Evolutionary conservation across 345 rosid species (phyloP).

Genomic region (Lumnitzera racemosa): DNA sequence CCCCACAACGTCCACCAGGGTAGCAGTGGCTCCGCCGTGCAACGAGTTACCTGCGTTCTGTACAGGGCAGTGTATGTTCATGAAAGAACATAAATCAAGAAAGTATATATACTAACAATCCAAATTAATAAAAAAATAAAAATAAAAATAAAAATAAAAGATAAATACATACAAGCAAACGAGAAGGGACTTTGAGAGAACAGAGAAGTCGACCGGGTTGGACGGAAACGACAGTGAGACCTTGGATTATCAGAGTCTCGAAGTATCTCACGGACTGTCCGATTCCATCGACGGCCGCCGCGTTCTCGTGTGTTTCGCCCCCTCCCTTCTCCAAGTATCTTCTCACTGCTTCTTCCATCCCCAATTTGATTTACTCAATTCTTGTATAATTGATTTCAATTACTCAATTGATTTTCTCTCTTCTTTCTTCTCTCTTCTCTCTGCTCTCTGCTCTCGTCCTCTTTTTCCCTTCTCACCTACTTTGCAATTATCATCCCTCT

Average conservation of each 20-base stretch:
- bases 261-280: constrained; percentile 45
- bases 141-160: background rate
- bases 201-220: constrained; percentile 76
- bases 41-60: constrained; percentile 83
- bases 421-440: background rate
- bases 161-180: constrained; percentile 46
- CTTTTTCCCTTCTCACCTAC: too few relatives aligned
- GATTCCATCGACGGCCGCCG: constrained; percentile 22
- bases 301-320: constrained; percentile 8
- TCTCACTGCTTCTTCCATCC: constrained; percentile 35
- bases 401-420: background rate
- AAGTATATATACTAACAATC: background rate
- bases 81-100: too few relatives aligned
- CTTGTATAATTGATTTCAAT: too few relatives aligned
- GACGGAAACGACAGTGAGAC: constrained; percentile 50
- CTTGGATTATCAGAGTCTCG: constrained; percentile 53
- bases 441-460: too few relatives aligned
- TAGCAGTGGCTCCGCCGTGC: constrained; percentile 96
- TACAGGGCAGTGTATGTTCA: background rate
- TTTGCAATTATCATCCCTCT: too few relatives aligned
- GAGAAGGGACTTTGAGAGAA: constrained; percentile 70
- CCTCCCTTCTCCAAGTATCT: constrained; percentile 52
- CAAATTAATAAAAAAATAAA: background rate
- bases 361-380: too few relatives aligned
- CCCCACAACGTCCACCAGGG: constrained; percentile 81